Evolutionary conservation across 2,329 filamentous ascomycete species (phyloP).

Genomic region (Rutstroemia sp.): DNA sequence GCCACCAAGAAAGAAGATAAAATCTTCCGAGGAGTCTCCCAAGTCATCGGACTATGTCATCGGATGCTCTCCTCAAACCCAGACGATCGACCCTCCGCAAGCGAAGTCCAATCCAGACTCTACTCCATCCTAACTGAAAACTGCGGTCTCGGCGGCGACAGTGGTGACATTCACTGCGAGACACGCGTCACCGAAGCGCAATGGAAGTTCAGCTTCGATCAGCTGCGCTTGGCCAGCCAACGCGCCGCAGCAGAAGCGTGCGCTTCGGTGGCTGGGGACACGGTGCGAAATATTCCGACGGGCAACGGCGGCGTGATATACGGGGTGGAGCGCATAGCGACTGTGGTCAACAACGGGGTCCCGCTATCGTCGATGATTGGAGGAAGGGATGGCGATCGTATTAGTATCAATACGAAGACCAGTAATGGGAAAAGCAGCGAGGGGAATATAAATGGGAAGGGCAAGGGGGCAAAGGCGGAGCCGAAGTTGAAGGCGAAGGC

Average conservation of each 20-base stretch:
- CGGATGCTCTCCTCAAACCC: slow-evolving; percentile 48
- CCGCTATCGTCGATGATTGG: slow-evolving; percentile 3
- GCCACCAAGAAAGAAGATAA: slow-evolving; percentile 39
- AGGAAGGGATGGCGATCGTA: slow-evolving; percentile 12
- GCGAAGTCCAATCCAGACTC: slow-evolving; percentile 44
- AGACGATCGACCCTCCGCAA: slow-evolving; percentile 44
- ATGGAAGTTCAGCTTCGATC: slow-evolving; percentile 24
- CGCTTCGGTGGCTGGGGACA: slow-evolving; percentile 18
- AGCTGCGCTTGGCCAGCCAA: slow-evolving; percentile 25
- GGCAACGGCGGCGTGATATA: slow-evolving; percentile 20
- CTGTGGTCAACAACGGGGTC: slow-evolving; percentile 9
- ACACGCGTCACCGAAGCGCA: slow-evolving; percentile 11
- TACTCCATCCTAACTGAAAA: slow-evolving; percentile 42
- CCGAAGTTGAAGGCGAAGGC: slow-evolving; percentile 32
- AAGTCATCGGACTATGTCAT: slow-evolving; percentile 44
- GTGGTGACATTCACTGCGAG: slow-evolving; percentile 23
- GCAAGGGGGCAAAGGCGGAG: slow-evolving; percentile 21
- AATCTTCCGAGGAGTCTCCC: slow-evolving; percentile 43
- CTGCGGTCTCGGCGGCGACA: slow-evolving; percentile 14
- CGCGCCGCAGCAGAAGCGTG: slow-evolving; percentile 27
- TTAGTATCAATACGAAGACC: slow-evolving; percentile 20
- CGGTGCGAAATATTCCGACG: slow-evolving; percentile 5
- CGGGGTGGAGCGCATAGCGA: slow-evolving; percentile 17
- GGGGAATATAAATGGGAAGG: slow-evolving; percentile 21
- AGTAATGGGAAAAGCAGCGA: slow-evolving; percentile 22